These are phyloP conservation scores for Aspergillus aculeatinus DNA, from an alignment of 2,329 filamentous ascomycete species.

Conservation along the genomic window DNA sequence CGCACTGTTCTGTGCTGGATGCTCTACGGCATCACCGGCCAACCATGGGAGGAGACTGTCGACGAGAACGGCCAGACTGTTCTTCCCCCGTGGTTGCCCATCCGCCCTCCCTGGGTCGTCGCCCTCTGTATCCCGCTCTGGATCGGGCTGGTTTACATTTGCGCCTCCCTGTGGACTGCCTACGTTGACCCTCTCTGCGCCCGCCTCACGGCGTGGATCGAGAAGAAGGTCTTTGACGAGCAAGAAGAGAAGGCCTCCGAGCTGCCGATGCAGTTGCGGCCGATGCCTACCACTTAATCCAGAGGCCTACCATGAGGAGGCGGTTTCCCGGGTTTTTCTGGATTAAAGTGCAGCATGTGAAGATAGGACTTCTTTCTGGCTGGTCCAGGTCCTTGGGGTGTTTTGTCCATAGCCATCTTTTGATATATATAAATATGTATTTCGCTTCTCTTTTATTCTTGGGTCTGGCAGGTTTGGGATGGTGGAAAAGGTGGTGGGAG, in stretches of 20 bases:
- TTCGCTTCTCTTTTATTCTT: neutral
- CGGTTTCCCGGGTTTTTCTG: neutral
- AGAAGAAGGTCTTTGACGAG: constrained; percentile 49
- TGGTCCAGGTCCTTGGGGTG: neutral
- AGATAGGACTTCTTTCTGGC: neutral
- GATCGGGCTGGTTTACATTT: constrained; percentile 48
- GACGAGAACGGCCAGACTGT: constrained; percentile 43
- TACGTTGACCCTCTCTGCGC: constrained; percentile 55
- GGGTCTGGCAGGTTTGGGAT: neutral
- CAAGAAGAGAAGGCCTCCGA: constrained; percentile 37
- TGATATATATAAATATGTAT: neutral
- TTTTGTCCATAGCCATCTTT: neutral
- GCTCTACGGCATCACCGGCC: constrained; percentile 52
- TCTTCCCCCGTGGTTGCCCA: constrained; percentile 44
- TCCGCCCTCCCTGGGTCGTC: constrained; percentile 42
- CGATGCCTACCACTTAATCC: neutral
- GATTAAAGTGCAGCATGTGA: neutral
- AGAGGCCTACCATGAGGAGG: neutral
- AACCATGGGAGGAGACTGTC: constrained; percentile 45
- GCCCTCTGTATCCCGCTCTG: constrained; percentile 48
- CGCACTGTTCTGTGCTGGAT: constrained; percentile 54
- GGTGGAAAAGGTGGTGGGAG: neutral
- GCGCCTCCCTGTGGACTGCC: constrained; percentile 52
- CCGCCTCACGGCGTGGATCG: constrained; percentile 48
- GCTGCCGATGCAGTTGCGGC: neutral